Evolutionary conservation across 2,329 filamentous ascomycete species (phyloP), one percentile per base, ranked within the genome.

Genomic region (Pseudogymnoascus sp.): DNA sequence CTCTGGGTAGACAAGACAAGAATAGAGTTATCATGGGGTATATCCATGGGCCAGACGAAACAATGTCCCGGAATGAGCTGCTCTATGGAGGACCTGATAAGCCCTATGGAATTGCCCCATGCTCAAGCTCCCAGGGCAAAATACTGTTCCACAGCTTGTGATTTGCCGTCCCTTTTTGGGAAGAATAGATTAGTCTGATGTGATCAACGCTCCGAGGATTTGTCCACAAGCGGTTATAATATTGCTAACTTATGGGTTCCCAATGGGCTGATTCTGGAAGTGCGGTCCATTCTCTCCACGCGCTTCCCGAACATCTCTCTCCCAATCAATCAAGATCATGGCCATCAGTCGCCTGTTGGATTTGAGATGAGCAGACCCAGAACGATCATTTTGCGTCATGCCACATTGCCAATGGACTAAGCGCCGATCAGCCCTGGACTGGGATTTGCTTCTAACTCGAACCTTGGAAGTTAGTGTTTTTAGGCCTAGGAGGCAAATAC

Each of bases 21-120:
- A 55, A 55, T 55, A 55, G 48, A 55, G 48, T 55, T 55, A 35
- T 35, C 48, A 55, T 55, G 48, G 48, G 48, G 48, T 55, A 35
- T 55, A 21, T 12, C 48, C 48, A 35, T 35, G 48, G 48, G 48
- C 48, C 48, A 35, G 48, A 55, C 48, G 48, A 55, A 55, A 55
- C 48, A 55, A 55, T 55, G 48, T 55, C 48, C 48, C 48, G 48
- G 48, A 55, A 55, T 55, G 15, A 33, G 29, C 29, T 55, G 48
- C 48, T 55, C 29, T 55, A 55, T 55, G 29, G 48, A 21, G 29
- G 48, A 21, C 9, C 48, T 12, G 48, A 55, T 55, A 55, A 55
- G 48, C 48, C 48, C 29, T 55, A 55, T 35, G 48, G 48, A 35
- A 55, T 21, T 55, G 29, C 48, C 44, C 48, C 48, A 55, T 55